Base-by-base conservation (phyloP, 345 rosid species). In the Lepidium didymum region DNA sequence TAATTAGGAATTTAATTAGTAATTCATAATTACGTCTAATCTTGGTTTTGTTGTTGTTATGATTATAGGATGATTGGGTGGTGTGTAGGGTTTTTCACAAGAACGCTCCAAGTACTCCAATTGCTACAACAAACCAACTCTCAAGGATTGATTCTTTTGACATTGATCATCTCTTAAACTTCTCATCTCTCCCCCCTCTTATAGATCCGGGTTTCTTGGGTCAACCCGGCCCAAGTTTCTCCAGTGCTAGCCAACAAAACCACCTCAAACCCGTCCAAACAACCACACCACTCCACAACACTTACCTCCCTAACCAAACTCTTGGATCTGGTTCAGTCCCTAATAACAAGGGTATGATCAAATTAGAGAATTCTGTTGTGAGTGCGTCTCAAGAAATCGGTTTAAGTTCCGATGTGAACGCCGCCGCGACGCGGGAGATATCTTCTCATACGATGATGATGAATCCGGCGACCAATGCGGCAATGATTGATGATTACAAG, bases 81-180 rank as follows among this genome's bases (percentile, higher is more conserved):
- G 97, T 91, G 50, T 72, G 96, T 81, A 83, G 99, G 89, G 84
- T 94, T 82, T 91, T 94, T 42, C 88, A 94, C 79, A 94, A 94
- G 81, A 84, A 73, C 73, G 71, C 75, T 68, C 67, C 43, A 49
- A n/a, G 47, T 49, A 55, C 67, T 25, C 25, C 73, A 23, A 35
- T 44, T 29, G 16, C 42, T 13, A n/a, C 62, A 52, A 25, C 56
- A 53, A 60, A 44, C 47, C 77, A 69, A 76, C 54, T 6, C 63
- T 67, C 43, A 61, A 81, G 58, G 33, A 72, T 36, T 75, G 79
- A 23, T 72, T 88, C 12, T 72, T 64, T 65, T 71, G 81, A 15
- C 89, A 60, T 85, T 67, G 87, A 89, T 86, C 69, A 75, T 50
- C 66, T 68, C 42, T 63, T 75, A 42, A 69, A 68, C 60, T 68